Base-by-base conservation (phyloP, 1,284 basidiomycete genomes). In the Inonotus obliquus region DNA sequence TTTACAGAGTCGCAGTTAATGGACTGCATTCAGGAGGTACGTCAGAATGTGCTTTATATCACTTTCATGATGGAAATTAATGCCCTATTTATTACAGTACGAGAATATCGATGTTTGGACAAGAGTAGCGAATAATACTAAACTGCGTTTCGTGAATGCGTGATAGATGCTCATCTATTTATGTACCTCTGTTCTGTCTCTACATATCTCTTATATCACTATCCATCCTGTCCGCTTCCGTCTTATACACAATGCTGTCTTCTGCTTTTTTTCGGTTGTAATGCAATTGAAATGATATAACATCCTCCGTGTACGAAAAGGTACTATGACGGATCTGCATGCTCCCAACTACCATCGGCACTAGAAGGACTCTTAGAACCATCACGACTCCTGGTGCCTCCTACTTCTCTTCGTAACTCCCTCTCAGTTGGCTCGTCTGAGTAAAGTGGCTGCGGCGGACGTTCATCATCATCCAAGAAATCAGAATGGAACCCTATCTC, bases 1-100 rank as follows among this genome's bases (percentile, higher is more conserved):
- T 96, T 90, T 75, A 97, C 92, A 11, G 96, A 98, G 73, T 85
- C 83, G 5, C 89, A 94, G 73, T 79, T 98, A 35, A 92, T 89
- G 79, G 88, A 92, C 66, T 91, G 92, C 0, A 86, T 96, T 60
- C 69, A 78, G 19, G 80, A 89, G 77, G 93, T 94, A 69, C 70
- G 51, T 25, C 41, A 21, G n/a, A n/a, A 9, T 32, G 4, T 4
- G 32, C 54, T 61, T 57, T 51, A 14, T 64, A 17, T 19, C 11
- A n/a, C 6, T 58, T 14, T 49, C 17, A 45, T 21, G 52, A 17
- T 19, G 35, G 32, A 35, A n/a, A 54, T n/a, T 65, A 66, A 65
- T 57, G 60, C 32, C 64, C 64, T 62, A 44, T 66, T 57, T 56
- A 62, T 35, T 55, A 5, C 70, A 94, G 93, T 95, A 95, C 72